phyloP scores from a whole-genome alignment of 192 early-diverging fungal species.

The Globomyces pollinis-pini region DNA sequence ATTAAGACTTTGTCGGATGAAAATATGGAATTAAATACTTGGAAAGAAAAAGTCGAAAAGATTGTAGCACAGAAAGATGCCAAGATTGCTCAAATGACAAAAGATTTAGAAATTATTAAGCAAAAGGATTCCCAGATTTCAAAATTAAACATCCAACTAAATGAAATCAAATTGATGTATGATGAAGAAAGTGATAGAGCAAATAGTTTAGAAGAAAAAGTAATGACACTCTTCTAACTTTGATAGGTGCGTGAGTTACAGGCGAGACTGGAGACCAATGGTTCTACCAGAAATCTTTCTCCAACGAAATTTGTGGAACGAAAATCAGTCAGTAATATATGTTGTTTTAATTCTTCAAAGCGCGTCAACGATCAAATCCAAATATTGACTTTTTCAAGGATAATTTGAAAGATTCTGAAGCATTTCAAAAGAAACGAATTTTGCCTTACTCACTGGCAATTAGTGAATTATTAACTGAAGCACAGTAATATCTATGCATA shows the following conservation, averaged over 20 bases:
- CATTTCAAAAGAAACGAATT: conserved; percentile 61
- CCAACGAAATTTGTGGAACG: background rate
- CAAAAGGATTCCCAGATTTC: conserved; percentile 14
- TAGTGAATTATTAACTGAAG: conserved; percentile 68
- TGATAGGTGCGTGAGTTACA: conserved; percentile 15
- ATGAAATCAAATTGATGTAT: background rate
- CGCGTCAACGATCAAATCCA: conserved; percentile 1
- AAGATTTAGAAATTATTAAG: conserved; percentile 34
- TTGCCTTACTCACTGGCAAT: conserved; percentile 74
- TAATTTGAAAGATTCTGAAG: conserved; percentile 34
- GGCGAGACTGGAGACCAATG: background rate
- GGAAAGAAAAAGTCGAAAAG: background rate
- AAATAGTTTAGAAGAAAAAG: conserved; percentile 5
- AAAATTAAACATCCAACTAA: background rate
- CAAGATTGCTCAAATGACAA: conserved; percentile 21
- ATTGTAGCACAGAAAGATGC: background rate
- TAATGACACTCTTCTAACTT: background rate
- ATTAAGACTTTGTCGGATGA: conserved; percentile 49
- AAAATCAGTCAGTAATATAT: background rate
- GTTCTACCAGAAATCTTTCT: background rate
- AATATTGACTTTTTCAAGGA: conserved; percentile 8
- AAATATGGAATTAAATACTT: conserved; percentile 35
- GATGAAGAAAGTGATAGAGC: conserved; percentile 31
- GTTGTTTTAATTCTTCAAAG: background rate
- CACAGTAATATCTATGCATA: too few species aligned